phyloP scores from a whole-genome alignment of 441 rosid genomes.

The Corymbia citriodora region DNA sequence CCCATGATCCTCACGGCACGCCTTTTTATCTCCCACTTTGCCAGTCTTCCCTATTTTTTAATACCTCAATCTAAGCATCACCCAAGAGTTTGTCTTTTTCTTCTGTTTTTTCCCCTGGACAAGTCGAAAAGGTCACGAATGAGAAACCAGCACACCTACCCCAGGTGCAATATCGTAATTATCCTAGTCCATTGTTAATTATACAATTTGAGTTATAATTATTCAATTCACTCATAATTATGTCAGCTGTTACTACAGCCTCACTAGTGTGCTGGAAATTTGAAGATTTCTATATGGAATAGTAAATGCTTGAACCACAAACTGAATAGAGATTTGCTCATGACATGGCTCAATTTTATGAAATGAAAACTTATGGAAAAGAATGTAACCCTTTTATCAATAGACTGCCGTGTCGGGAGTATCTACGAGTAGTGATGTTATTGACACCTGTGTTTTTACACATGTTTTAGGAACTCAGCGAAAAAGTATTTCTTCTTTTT shows the following conservation, averaged over 20 bases:
- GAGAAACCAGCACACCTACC: fast-evolving
- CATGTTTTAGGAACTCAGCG: background rate
- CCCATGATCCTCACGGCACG: background rate
- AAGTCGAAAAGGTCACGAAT: background rate
- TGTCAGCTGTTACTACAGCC: background rate
- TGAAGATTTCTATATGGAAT: background rate
- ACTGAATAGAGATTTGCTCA: no score
- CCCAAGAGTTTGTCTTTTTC: background rate
- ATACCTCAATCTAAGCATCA: background rate
- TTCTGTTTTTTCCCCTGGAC: background rate
- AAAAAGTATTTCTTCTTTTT: background rate
- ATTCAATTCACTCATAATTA: background rate
- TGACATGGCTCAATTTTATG: no score
- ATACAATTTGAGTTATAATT: no score
- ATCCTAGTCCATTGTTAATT: background rate
- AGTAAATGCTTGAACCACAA: background rate
- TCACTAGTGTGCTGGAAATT: background rate
- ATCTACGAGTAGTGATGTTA: background rate
- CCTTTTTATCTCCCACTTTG: background rate
- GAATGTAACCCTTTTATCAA: no score
- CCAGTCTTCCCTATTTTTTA: fast-evolving
- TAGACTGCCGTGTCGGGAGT: no score
- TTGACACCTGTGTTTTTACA: background rate
- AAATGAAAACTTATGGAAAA: no score
- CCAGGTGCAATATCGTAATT: background rate